Conservation (phyloP, 1,139 yeast genomes). For the Suhomyces yuchorum region DNA sequence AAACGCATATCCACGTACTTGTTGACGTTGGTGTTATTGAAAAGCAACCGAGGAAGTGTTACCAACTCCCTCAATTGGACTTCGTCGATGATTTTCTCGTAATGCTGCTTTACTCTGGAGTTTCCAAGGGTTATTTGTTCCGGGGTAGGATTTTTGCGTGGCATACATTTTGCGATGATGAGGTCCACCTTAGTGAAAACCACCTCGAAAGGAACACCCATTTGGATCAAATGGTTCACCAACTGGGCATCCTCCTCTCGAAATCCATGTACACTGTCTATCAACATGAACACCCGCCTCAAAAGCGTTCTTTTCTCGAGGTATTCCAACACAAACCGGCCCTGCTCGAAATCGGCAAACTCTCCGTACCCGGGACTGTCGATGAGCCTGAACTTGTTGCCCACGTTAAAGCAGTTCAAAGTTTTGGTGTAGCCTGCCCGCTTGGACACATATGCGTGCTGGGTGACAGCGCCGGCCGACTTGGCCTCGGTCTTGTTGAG, state of each 20-base stretch:
- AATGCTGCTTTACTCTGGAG: slow-evolving; percentile 27
- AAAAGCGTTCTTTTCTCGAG: slow-evolving; percentile 54
- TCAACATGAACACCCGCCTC: slow-evolving; percentile 58
- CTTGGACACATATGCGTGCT: slow-evolving; percentile 57
- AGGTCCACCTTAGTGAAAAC: slow-evolving; percentile 77
- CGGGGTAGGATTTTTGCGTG: slow-evolving; percentile 14
- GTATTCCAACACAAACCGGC: slow-evolving; percentile 65
- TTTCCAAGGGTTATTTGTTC: slow-evolving; percentile 25
- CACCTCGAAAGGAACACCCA: slow-evolving; percentile 71
- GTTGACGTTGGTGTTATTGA: slow-evolving; percentile 36
- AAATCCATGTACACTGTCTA: slow-evolving; percentile 62
- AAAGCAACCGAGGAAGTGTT: slow-evolving; percentile 35
- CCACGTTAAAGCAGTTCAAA: slow-evolving; percentile 69
- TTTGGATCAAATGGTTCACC: slow-evolving; percentile 48
- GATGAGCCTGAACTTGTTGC: slow-evolving; percentile 61
- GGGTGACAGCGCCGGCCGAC: slow-evolving; percentile 29
- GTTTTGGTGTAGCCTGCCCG: slow-evolving; percentile 79
- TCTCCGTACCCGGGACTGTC: slow-evolving; percentile 91
- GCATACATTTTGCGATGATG: slow-evolving; percentile 32
- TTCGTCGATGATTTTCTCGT: slow-evolving; percentile 22
- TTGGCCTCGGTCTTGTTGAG: slow-evolving; percentile 30
- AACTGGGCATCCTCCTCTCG: slow-evolving; percentile 57
- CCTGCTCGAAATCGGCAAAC: slow-evolving; percentile 64
- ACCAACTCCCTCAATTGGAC: slow-evolving; percentile 28
- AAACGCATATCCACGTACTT: slow-evolving; percentile 24